A percentile compares a stretch with the other conserved stretches of the same genome.
Evolutionary conservation across 208 protist genomes (phyloP).

Genomic region (Trypanosomatidae sp.): DNA sequence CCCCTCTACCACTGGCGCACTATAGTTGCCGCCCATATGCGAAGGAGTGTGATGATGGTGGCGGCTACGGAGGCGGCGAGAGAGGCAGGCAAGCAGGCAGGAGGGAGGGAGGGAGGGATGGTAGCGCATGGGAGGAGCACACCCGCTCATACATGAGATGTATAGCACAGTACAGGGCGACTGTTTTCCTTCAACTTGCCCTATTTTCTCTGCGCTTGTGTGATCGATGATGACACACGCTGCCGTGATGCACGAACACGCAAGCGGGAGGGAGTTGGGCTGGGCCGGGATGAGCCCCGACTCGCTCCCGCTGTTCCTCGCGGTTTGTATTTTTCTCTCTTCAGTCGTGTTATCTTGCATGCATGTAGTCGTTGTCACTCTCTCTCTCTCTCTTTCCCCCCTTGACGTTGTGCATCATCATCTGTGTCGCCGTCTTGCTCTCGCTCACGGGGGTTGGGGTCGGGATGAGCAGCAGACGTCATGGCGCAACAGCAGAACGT

Average conservation of each 20-base stretch:
- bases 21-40: not conserved
- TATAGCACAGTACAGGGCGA: not conserved
- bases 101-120: not conserved
- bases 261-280: not conserved
- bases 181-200: not conserved
- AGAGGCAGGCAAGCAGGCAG: not conserved
- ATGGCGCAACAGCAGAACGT: not conserved
- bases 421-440: not conserved
- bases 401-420: not conserved
- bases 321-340: not conserved
- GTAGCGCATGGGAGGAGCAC: not conserved
- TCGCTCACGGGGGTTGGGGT: not conserved
- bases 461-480: no score
- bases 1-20: not conserved
- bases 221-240: not conserved
- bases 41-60: not conserved
- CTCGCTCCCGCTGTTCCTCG: not conserved
- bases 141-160: not conserved
- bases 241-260: not conserved
- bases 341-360: no score
- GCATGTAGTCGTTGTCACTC: no score
- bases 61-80: not conserved
- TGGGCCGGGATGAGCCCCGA: no score
- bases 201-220: not conserved
- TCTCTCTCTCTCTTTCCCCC: not conserved